Base-by-base conservation (phyloP, 371 early-diverging fungal genomes). In the Rhizomucor pusillus region DNA sequence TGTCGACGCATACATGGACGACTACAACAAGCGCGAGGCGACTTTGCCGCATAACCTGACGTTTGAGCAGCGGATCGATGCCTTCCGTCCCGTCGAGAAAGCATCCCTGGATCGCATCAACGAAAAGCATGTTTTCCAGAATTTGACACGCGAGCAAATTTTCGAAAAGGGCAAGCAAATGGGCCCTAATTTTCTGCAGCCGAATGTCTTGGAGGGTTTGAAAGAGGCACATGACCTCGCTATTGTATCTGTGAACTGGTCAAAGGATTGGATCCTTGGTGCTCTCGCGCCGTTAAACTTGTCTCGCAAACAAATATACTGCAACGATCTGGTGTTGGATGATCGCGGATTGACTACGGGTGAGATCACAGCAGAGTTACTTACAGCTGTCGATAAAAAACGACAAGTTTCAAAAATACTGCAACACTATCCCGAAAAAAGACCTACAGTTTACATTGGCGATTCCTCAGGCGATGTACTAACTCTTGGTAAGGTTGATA, bases 241-340 rank as follows among this genome's bases (percentile, higher is more conserved):
- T 12, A 63, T 73, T 9, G 55, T 73, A 0, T 76, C 73, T 3
- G 43, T 76, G 11, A 71, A 73, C 40, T 76, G 77, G 77, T 76
- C 77, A 1, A 73, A 71, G 25, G 77, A 76, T 19, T 76, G 77
- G 77, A 71, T 76, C n/a, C 56, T 57, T 3, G 77, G 77, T 0
- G 52, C 65, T 1, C 43, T 73, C 7, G 35, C 49, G 0, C 55
- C 60, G 4, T 37, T 63, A 4, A 47, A 20, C 2, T n/a, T 69
- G 11, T 16, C 35, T 22, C 56, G 41, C 5, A 35, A 62, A 1
- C 63, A 71, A 6, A 59, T 76, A 22, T 57, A 56, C 34, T 61
- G 63, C 39, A 76, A 76, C 44, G 77, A 73, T 47, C 46, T 73
- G 9, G 47, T 37, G 1, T 71, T 66, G 45, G 52, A 60, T 47